These are phyloP conservation scores for Polytrichum commune DNA, from an alignment of 225 moss, liverwort and hornwort genomes.

Conservation along the genomic window DNA sequence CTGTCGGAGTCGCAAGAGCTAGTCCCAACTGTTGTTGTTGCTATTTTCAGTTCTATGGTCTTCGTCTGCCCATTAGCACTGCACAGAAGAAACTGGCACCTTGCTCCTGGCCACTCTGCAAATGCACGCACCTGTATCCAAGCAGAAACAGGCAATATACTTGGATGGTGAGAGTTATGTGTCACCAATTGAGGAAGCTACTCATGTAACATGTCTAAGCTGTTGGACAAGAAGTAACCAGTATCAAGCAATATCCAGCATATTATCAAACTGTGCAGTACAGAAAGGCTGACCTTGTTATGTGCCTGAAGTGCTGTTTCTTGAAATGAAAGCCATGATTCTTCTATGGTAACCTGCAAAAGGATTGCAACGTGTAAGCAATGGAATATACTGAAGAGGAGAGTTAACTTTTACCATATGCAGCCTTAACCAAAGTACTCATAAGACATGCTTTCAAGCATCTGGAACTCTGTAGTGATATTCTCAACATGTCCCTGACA, in stretches of 20 bases:
- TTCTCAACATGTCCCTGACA: not conserved
- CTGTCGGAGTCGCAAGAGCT: conserved; percentile 7
- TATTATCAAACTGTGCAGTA: too few species aligned
- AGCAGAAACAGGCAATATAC: not conserved
- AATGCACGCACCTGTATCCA: conserved; percentile 82
- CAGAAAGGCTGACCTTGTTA: conserved; percentile 66
- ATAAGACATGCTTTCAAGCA: too few species aligned
- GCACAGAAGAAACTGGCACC: conserved; percentile 49
- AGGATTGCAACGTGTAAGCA: not conserved
- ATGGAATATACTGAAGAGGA: too few species aligned
- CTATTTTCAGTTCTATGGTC: conserved; percentile 66
- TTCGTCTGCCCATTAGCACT: conserved; percentile 47
- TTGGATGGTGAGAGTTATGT: not conserved
- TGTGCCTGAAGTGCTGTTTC: conserved; percentile 67
- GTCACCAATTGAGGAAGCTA: not conserved
- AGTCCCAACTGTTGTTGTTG: conserved; percentile 66
- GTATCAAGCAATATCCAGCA: too few species aligned
- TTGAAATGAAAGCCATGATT: conserved; percentile 76
- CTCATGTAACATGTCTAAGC: too few species aligned
- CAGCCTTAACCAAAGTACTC: too few species aligned
- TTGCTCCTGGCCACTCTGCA: conserved; percentile 95
- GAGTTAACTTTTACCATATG: too few species aligned
- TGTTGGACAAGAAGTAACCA: too few species aligned
- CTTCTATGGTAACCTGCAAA: conserved; percentile 73
- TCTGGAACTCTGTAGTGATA: too few species aligned